Evolutionary conservation across 805 yeast genomes (phyloP).

Genomic region (Saturnispora besseyi): DNA sequence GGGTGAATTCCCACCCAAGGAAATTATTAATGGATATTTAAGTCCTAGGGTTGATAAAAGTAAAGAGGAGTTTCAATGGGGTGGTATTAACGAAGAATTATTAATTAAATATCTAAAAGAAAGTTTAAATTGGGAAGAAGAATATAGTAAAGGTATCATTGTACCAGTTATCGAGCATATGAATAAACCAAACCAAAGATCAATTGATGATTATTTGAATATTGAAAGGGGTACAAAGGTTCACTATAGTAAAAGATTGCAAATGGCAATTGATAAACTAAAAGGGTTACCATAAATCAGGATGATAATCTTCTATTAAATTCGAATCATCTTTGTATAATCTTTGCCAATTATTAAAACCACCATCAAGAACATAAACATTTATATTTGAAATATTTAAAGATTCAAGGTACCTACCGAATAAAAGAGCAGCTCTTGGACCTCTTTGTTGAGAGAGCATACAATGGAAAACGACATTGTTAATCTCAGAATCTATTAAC

Average conservation of each 20-base stretch:
- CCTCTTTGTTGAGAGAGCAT: conserved; percentile 88
- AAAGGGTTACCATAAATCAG: conserved; percentile 29
- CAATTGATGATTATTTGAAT: conserved; percentile 61
- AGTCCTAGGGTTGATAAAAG: conserved; percentile 82
- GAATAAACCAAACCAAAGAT: conserved; percentile 53
- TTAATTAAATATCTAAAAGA: conserved; percentile 59
- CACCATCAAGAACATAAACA: conserved; percentile 73
- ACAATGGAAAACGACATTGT: conserved; percentile 79
- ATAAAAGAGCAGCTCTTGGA: conserved; percentile 69
- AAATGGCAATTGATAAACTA: conserved; percentile 11
- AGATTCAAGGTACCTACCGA: conserved; percentile 36
- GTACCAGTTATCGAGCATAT: conserved; percentile 78
- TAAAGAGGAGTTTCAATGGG: conserved; percentile 77
- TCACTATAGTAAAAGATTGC: conserved; percentile 51
- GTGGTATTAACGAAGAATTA: conserved; percentile 74
- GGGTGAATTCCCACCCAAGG: conserved; percentile 58
- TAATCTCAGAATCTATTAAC: conserved; percentile 25
- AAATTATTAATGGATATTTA: conserved; percentile 64
- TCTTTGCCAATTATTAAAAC: conserved; percentile 78
- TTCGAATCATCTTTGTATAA: conserved; percentile 55
- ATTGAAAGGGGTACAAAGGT: conserved; percentile 42
- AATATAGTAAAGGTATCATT: conserved; percentile 69
- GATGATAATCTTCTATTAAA: conserved; percentile 55
- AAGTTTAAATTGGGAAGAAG: conserved; percentile 73
- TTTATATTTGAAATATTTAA: conserved; percentile 25